These are phyloP conservation scores for Russula lepida DNA, from an alignment of 768 basidiomycete genomes.

Conservation along the genomic window DNA sequence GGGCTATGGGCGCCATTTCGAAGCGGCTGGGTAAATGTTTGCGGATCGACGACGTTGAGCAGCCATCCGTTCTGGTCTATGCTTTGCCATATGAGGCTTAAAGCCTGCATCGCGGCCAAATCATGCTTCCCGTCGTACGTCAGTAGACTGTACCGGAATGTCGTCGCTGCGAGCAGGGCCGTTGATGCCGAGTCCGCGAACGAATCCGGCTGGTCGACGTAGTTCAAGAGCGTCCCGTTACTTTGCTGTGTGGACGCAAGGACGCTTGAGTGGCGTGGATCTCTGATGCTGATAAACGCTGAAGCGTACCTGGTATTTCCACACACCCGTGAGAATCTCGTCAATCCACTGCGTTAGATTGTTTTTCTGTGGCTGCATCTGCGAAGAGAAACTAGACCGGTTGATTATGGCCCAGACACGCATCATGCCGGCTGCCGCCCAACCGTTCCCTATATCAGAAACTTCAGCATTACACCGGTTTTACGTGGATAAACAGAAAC, in stretches of 20 bases:
- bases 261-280: background rate
- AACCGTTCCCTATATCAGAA: constrained; percentile 42
- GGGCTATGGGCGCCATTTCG: constrained; percentile 11
- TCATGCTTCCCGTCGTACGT: constrained; percentile 33
- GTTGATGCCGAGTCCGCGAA: constrained; percentile 50
- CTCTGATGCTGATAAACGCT: background rate
- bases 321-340: constrained; percentile 40
- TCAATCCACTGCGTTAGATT: constrained; percentile 46
- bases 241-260: constrained; percentile 28
- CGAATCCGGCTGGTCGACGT: constrained; percentile 40
- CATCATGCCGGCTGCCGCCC: constrained; percentile 64
- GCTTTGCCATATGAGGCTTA: constrained; percentile 32
- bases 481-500: background rate
- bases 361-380: constrained; percentile 33
- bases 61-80: constrained; percentile 29
- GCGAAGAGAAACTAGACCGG: constrained; percentile 33
- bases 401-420: constrained; percentile 49
- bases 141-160: constrained; percentile 45
- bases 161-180: constrained; percentile 47
- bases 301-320: constrained; percentile 36
- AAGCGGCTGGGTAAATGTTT: background rate
- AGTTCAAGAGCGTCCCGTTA: constrained; percentile 45
- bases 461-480: background rate
- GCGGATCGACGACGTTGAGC: constrained; percentile 15
- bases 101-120: constrained; percentile 34